Conservation (phyloP, 2,329 filamentous ascomycete genomes). For the Grosmannia clavigera region DNA sequence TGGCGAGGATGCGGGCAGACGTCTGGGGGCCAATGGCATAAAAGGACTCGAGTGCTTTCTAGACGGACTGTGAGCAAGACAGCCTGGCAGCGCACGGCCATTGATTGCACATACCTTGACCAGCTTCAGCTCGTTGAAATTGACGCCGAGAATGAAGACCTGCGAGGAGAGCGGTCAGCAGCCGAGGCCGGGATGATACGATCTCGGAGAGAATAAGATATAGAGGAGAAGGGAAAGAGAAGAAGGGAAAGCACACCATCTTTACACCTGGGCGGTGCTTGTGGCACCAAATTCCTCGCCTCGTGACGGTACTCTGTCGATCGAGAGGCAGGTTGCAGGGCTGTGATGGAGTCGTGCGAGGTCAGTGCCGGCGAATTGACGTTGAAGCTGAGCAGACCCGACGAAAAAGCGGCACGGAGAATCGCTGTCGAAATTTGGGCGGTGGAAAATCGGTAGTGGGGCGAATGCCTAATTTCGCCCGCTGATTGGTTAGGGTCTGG, state of each 20-base stretch:
- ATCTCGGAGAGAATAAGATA: too few relatives aligned
- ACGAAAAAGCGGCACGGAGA: background rate
- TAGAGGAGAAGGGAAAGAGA: background rate
- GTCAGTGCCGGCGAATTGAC: background rate
- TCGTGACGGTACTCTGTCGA: background rate
- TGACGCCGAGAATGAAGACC: constrained; percentile 79
- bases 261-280: background rate
- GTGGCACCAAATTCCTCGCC: background rate
- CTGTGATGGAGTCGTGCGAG: background rate
- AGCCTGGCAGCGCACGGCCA: background rate
- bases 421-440: background rate
- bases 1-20: constrained; percentile 69
- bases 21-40: constrained; percentile 68
- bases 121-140: constrained; percentile 72
- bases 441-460: background rate
- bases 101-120: constrained; percentile 52
- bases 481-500: background rate
- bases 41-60: constrained; percentile 71
- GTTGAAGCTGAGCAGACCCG: background rate
- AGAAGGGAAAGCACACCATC: background rate
- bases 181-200: background rate
- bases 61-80: background rate
- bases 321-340: background rate
- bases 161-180: constrained; percentile 18
- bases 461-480: background rate